Evolutionary conservation across 1,139 yeast species (phyloP).

Genomic region (Candida glucosophila): DNA sequence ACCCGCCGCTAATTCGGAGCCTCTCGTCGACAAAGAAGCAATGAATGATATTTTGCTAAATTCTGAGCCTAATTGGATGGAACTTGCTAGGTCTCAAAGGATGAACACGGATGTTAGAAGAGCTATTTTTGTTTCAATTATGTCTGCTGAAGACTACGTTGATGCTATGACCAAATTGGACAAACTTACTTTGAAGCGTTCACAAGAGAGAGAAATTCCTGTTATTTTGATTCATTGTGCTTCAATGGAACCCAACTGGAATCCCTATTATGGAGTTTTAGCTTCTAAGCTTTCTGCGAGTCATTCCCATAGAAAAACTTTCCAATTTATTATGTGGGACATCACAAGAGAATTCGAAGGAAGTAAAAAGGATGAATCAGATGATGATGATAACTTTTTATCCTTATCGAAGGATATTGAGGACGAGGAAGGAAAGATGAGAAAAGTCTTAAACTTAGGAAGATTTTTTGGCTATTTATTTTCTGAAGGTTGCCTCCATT

Average conservation of each 20-base stretch:
- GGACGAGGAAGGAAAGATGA: constrained; percentile 42
- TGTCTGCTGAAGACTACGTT: constrained; percentile 89
- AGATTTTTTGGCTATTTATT: constrained; percentile 70
- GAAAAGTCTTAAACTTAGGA: constrained; percentile 63
- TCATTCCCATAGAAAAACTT: constrained; percentile 67
- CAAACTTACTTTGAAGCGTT: constrained; percentile 65
- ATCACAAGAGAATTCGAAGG: constrained; percentile 64
- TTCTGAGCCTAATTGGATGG: constrained; percentile 83
- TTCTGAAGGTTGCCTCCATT: constrained; percentile 62
- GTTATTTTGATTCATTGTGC: constrained; percentile 80
- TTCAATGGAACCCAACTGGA: constrained; percentile 72
- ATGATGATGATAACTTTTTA: constrained; percentile 13
- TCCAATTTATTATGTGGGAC: constrained; percentile 91
- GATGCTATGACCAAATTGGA: constrained; percentile 82
- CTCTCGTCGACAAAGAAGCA: no score
- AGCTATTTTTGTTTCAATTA: constrained; percentile 85
- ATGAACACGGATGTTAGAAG: constrained; percentile 95
- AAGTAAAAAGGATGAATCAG: constrained; percentile 27
- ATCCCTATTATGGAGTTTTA: constrained; percentile 85
- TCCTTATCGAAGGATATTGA: constrained; percentile 24
- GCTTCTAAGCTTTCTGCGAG: constrained; percentile 68
- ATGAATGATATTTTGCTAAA: constrained; percentile 52
- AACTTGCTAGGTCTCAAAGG: constrained; percentile 73
- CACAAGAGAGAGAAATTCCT: constrained; percentile 88
- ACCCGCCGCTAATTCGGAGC: constrained; percentile 17